Base-by-base conservation (phyloP, 1,139 yeast genomes). In the Magnusiomyces tetraspermus region DNA sequence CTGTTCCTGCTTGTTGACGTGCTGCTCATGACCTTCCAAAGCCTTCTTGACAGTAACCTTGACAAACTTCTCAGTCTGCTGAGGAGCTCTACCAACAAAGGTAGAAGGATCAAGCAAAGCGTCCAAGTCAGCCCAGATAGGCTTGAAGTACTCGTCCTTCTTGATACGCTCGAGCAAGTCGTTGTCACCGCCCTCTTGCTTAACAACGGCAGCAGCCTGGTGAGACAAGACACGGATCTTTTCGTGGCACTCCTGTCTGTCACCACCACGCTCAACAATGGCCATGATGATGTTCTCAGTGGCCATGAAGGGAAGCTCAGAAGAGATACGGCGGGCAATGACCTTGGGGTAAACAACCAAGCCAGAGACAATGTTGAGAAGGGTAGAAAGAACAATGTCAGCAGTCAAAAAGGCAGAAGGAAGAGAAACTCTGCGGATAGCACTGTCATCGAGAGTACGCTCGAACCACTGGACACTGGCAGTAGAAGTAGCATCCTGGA, bases 391-490 rank as follows among this genome's bases (percentile, higher is more conserved):
- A 62, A 94, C 79, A 66, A 92, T 90, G 71, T 92, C 98, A 31
- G 96, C 95, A 54, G 97, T 89, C 69, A 92, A 77, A 75, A 92
- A 92, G 3, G 98, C 97, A 51, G 95, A 87, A 51, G 99, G 98
- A 60, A 92, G 76, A 36, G 96, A 86, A 63, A 94, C 94, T 76
- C 99, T 84, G 76, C 99, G 85, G 65, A 90, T 92, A 55, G 98
- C 98, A 55, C 96, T 85, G 72, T 94, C 99, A 71, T 94, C 99
- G 66, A 92, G 78, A 45, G 99, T 94, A 77, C 98, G 86, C 76
- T 94, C 98, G 69, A 94, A 92, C 98, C 98, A 94, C 74, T 94
- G 99, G 48, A 94, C 97, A 40, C 96, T 84, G 13, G 97, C 95
- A 53, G 98, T 92, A 72, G 89, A 94, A 62, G 92, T 84, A 51